Base-by-base conservation (phyloP, 2,329 filamentous ascomycete genomes). In the Aspergillus terreus region DNA sequence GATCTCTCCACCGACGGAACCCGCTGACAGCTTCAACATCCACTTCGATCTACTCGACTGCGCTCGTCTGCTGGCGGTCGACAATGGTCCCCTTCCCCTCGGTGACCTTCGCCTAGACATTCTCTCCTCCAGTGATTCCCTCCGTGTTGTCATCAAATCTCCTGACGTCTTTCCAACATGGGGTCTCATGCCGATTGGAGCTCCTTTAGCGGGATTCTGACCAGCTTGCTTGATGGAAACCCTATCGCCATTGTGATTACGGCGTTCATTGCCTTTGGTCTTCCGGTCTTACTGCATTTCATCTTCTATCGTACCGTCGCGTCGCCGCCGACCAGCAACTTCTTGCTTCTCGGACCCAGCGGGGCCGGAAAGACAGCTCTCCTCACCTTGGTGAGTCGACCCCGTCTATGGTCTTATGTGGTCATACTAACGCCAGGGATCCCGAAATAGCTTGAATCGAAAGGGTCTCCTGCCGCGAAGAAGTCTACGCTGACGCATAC, bases 321-420 rank as follows among this genome's bases (percentile, higher is more conserved):
- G 12, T 70, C 71, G 47, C 85, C 87, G 63, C 82, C 82, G 35
- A 79, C 78, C 12, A 81, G 88, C 23, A 90, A 92, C 46, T 87
- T 86, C 6, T 84, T 97, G 54, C 77, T 96, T 41, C 70, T 92
- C 45, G 94, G 94, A 1, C 90, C 92, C 14, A 85, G 86, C 50
- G 88, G 86, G 57, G 82, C 84, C 46, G 94, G 94, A 64, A 99
- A 97, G 77, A 97, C 94, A 0, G 82, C 88, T 7, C 83, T 97
- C 32, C 75, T 91, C n/a, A 91, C 90, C 19, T 80, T 94, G 61
- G 85, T 88, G 77, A 56, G 74, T 44, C 14, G 30, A 38, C n/a
- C 19, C 21, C 23, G n/a, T 12, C 23, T 23, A 23, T 23, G 3
- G 14, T 5, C n/a, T 11, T 9, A 14, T 44, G 17, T 15, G 15